Evolutionary conservation across 108 stramenopile genomes (phyloP), one percentile per base, ranked within the genome.

Genomic region (Fistulifera pelliculosa): DNA sequence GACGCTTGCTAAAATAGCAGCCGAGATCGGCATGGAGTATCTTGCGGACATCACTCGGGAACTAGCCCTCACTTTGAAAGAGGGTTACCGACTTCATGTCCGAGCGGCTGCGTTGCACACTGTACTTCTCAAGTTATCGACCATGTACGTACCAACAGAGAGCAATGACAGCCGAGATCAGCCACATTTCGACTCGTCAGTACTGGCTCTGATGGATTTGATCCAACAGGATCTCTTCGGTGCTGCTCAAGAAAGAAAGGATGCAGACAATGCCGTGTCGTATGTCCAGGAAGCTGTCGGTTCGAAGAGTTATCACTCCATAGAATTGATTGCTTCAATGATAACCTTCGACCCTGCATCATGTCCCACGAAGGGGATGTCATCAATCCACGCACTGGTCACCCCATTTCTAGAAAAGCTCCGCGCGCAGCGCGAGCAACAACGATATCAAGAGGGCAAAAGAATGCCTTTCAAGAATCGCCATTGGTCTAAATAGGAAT

Each of bases 71-170:
- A 70, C 85, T 6, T 79, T 98, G 39, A 75, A 63, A 24, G 85
- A 92, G 42, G 97, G 97, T 23, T 98, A 95, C 65, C 84, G 92
- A 59, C 81, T 93, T 24, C 87, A 91, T 60, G 90, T 92, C 12
- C 71, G 90, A 58, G 66, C 78, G 28, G 87, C 94, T 13, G 77
- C 88, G 17, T 49, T 90, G 23, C 89, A 91, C 59, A 73, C 85
- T 1, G 80, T 93, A 56, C 60, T 88, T 21, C 81, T 87, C 19
- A 74, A 86, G 25, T 52, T 88, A 51, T 61, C 75, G 24, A 66
- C 61, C 23, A 31, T 57, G 4, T 69, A 79, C 64, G 63, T 55
- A 25, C 55, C 54, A n/a, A 17, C n/a, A 15, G 27, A 12, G 39
- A 14, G 41, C 8, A 23, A 5, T 14, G 24, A 11, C 10, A 5